Base-by-base conservation (phyloP, 176 grass and related monocot species). In the Rhynchospora pubera region DNA sequence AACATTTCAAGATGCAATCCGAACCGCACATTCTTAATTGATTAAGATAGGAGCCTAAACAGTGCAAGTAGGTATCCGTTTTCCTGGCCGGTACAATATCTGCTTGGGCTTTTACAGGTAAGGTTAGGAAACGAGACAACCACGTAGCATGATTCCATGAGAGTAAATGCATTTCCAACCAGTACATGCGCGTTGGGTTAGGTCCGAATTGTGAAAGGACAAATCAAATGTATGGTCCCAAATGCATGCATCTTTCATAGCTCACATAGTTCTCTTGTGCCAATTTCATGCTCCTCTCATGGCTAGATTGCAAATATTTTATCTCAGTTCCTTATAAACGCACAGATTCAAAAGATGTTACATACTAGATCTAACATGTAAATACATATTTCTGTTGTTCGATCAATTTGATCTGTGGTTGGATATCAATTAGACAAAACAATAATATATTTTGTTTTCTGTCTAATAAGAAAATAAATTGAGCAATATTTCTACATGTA, bases 201-300 rank as follows among this genome's bases (percentile, higher is more conserved):
- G 78, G 57, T 80, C 78, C 5, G 19, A 78, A 78, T 5, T 52
- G 73, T 78, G 73, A 78, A 78, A 78, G 56, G 48, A 78, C 22
- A 45, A 39, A 80, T 61, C 15, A 61, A 57, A 32, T 57, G 9
- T 62, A 11, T 45, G 58, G 78, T 80, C 57, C 78, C 78, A 80
- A 57, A 44, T 61, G 57, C 47, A 78, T 57, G 11, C 6, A 6
- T 57, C 47, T 78, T 57, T 78, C 45, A 23, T 2, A 78, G 23
- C 23, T 56, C 12, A 56, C n/a, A 28, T 1, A 23, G 50, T 77
- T 68, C 65, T 45, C 65, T 44, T 70, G 18, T 46, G 66, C 5
- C 66, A 70, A 70, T 44, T 69, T 69, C 34, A 69, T 19, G 34
- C 65, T 69, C 65, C 43, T 69, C 1, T 5, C n/a, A 39, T 67